Percentiles rank a stretch among this genome's conserved stretches.
phyloP scores from a whole-genome alignment of 1,284 basidiomycete genomes.

The Austroboletus novae-zelandiae region DNA sequence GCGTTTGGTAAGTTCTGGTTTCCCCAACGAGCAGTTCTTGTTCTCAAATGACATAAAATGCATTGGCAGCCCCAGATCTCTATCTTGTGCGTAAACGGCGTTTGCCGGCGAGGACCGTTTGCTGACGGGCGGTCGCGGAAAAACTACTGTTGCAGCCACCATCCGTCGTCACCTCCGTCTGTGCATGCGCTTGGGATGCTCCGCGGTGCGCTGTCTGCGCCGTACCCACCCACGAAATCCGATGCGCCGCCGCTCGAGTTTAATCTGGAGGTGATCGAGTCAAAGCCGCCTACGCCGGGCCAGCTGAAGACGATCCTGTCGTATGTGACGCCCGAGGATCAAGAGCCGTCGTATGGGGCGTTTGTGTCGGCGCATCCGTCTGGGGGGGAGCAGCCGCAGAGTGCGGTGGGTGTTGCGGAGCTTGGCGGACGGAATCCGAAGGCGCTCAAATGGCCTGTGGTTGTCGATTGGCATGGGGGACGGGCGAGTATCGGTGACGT shows the following conservation, averaged over 20 bases:
- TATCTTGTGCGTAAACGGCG: slow-evolving; percentile 51
- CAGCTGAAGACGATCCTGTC: slow-evolving; percentile 65
- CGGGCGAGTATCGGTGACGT: slow-evolving; percentile 61
- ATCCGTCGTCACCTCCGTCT: slow-evolving; percentile 61
- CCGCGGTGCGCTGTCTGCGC: slow-evolving; percentile 50
- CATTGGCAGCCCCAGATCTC: slow-evolving; percentile 54
- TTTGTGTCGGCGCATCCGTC: slow-evolving; percentile 29
- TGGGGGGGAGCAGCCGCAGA: slow-evolving; percentile 38
- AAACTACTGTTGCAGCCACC: slow-evolving; percentile 45
- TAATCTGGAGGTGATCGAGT: slow-evolving; percentile 69
- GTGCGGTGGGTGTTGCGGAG: slow-evolving; percentile 44
- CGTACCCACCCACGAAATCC: slow-evolving; percentile 54
- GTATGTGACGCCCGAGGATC: slow-evolving; percentile 47
- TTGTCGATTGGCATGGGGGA: slow-evolving; percentile 76
- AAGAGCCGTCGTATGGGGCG: slow-evolving; percentile 38
- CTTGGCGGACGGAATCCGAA: slow-evolving; percentile 54
- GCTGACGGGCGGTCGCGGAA: background rate
- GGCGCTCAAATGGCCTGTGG: slow-evolving; percentile 71
- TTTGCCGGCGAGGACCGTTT: slow-evolving; percentile 3
- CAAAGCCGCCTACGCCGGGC: slow-evolving; percentile 58
- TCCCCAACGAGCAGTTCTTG: background rate
- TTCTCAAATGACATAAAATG: slow-evolving; percentile 1
- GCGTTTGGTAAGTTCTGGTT: slow-evolving; percentile 22
- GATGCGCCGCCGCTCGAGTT: slow-evolving; percentile 57
- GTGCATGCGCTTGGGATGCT: slow-evolving; percentile 57